Base-by-base conservation (phyloP, 345 rosid genomes). In the Barbarea vulgaris region DNA sequence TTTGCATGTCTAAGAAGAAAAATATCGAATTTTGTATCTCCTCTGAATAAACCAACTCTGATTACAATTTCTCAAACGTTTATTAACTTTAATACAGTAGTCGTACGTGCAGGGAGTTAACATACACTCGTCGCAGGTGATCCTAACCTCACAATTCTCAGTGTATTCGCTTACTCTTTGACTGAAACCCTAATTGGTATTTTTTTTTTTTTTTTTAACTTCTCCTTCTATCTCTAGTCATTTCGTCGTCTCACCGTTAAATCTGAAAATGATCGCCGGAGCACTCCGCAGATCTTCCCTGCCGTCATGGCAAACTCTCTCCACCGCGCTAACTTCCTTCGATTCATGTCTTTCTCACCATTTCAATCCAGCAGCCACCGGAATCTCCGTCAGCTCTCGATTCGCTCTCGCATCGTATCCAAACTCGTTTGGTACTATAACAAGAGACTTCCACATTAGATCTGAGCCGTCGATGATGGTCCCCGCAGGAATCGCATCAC, bases 401-500 rank as follows among this genome's bases (percentile, higher is more conserved):
- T 56, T 39, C 39, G 15, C 62, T 6, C 15, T 39, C n/a, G 30
- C 64, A 1, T 42, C 47, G 12, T 30, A 39, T 71, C 72, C 53
- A 37, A 53, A 3, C 27, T 50, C 30, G 61, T 62, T 57, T 55
- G 42, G 56, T 22, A 47, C 51, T 8, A 59, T 2, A 41, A 76
- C 37, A 12, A 88, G 82, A 60, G 60, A 51, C 3, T 83, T 90
- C 63, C 85, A 81, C 61, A 83, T 77, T 42, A 81, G 77, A 74
- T 73, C 96, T 34, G 82, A 81, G 54, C 87, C 86, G 24, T 75
- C 87, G 8, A 25, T 53, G 66, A 44, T 61, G 18, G 46, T 73
- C 22, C 84, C 77, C 34, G 81, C 83, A n/a, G 81, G 71, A 78
- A 80, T 75, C 12, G 85, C 93, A 3, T 84, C 78, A 0, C 87